A percentile compares a stretch with the other conserved stretches of the same genome.
Evolutionary conservation across 208 protist genomes (phyloP).

Genomic region (Endotrypanum monterogeii): DNA sequence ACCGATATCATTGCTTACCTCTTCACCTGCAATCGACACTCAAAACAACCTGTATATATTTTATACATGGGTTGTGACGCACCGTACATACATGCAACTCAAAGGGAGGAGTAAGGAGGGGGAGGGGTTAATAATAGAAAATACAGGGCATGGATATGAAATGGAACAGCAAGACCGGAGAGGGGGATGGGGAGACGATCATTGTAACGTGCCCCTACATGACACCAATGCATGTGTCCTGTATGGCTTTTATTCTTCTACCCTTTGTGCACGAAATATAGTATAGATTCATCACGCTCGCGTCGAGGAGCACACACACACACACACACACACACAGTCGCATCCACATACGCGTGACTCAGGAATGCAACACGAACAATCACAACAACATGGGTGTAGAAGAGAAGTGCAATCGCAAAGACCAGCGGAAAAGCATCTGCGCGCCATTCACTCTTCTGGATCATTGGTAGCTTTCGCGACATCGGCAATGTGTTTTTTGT

Average conservation of each 20-base stretch:
- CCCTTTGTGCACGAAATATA: too few relatives aligned
- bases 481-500: conserved; percentile 72
- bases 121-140: background rate
- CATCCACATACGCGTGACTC: background rate
- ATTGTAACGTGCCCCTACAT: background rate
- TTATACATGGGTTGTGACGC: background rate
- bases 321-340: background rate
- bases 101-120: background rate
- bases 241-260: background rate
- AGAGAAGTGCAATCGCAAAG: background rate
- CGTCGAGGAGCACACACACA: conserved; percentile 6
- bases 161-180: background rate
- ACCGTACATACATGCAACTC: background rate
- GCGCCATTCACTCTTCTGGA: background rate
- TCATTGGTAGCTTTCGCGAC: conserved; percentile 29
- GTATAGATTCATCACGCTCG: background rate
- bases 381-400: background rate
- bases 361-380: background rate
- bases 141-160: conserved; percentile 5
- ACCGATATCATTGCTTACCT: conserved; percentile 64
- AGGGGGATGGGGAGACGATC: background rate
- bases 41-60: background rate
- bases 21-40: background rate
- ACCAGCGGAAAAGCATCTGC: background rate
- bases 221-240: background rate